Evolutionary conservation across 2,329 filamentous ascomycete genomes (phyloP), one percentile per base, ranked within the genome.

Genomic region (Raffaelea ambrosiae): DNA sequence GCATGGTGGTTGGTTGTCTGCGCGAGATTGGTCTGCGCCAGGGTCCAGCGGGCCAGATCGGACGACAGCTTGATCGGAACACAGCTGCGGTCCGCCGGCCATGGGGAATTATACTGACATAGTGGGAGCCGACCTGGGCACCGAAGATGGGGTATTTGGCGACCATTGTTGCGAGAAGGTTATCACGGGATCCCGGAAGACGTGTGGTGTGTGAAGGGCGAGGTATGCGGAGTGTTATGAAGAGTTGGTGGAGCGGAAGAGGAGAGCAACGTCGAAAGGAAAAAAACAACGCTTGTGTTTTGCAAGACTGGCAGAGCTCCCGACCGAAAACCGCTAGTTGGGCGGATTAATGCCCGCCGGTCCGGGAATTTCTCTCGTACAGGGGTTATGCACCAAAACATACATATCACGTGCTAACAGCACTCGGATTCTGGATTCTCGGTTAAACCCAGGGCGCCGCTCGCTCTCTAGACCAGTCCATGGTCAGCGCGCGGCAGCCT

Each of bases 71-170:
- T n/a, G n/a, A n/a, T n/a, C n/a, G n/a, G n/a, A n/a, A n/a, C n/a
- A 22, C 29, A 40, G 43, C 23, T n/a, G n/a, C n/a, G n/a, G n/a
- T n/a, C n/a, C n/a, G n/a, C n/a, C n/a, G n/a, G n/a, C n/a, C n/a
- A n/a, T n/a, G n/a, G n/a, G n/a, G n/a, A n/a, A 14, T 23, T n/a
- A 7, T 31, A 73, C 77, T 61, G 59, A 81, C 77, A 67, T 77
- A 71, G 70, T 81, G 77, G 53, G 77, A 77, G 68, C 70, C 77
- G 63, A 81, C 64, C 65, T 79, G 72, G 62, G 70, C 72, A 67
- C 77, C 77, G 63, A 76, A 66, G 59, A 81, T 68, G 56, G 63
- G 71, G 70, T 81, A 81, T 58, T 64, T 66, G 55, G 64, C 61
- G 57, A 70, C 69, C 71, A 74, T 74, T 50, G 54, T 57, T 38